A percentile compares a stretch with the other conserved stretches of the same genome.
Conservation (phyloP, 2,329 filamentous ascomycete species). For the Microascus cirrosus region DNA sequence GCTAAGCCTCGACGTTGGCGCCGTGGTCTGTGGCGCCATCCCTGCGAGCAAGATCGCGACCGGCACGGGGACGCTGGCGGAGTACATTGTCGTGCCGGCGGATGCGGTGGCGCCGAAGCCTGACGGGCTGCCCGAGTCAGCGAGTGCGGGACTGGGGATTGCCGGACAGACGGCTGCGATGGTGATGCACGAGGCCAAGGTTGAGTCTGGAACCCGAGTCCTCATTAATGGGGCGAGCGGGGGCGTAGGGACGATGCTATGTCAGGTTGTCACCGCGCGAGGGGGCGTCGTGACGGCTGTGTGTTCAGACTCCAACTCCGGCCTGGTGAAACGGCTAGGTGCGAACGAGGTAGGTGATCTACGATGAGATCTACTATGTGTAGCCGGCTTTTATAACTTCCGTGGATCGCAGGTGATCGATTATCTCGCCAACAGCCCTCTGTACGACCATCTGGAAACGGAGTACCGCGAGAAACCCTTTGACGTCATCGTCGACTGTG, state of each 20-base stretch:
- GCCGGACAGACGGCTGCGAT: conserved; percentile 21
- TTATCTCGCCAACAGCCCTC: conserved; percentile 10
- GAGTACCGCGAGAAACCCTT: conserved; percentile 6
- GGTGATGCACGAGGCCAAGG: conserved; percentile 12
- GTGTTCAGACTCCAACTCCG: conserved; percentile 12
- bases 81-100: conserved; percentile 20
- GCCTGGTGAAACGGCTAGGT: conserved; percentile 11
- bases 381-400: neutral
- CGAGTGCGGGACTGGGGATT: conserved; percentile 19
- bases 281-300: conserved; percentile 12
- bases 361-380: neutral
- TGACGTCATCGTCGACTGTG: conserved; percentile 12
- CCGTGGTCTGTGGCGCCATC: conserved; percentile 18
- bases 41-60: conserved; percentile 13
- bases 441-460: conserved; percentile 9
- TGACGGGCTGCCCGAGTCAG: conserved; percentile 7
- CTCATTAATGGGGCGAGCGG: conserved; percentile 15
- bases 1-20: conserved; percentile 12
- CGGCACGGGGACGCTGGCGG: conserved; percentile 20
- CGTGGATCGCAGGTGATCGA: conserved; percentile 11
- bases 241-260: conserved; percentile 11
- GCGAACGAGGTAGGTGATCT: conserved; percentile 12
- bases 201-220: conserved; percentile 11
- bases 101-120: conserved; percentile 17
- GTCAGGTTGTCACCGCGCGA: conserved; percentile 11